A percentile compares a stretch with the other conserved stretches of the same genome.
phyloP scores from a whole-genome alignment of 140 eudicot genomes.

The Oenanthe javanica region DNA sequence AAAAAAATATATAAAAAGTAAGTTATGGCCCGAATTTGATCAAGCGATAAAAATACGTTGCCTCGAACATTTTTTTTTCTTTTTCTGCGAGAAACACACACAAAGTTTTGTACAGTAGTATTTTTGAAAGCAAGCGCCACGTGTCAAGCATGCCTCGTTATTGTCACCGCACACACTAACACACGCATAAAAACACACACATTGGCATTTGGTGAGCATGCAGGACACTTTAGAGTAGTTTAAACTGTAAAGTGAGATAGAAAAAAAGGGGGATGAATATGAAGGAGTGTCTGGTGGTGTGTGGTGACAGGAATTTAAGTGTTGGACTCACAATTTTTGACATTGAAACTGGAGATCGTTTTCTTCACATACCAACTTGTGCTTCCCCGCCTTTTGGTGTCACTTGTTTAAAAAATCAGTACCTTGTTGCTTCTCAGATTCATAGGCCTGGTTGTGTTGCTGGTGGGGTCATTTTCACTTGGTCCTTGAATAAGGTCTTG shows the following conservation, averaged over 20 bases:
- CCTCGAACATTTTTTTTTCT: too few relatives aligned
- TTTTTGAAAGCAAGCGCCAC: neutral
- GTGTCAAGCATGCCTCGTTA: neutral
- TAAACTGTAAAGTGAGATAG: too few relatives aligned
- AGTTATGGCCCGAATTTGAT: too few relatives aligned
- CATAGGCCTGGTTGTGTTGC: constrained; percentile 39
- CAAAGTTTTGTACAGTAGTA: too few relatives aligned
- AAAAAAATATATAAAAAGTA: too few relatives aligned
- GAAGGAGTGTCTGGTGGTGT: constrained; percentile 42
- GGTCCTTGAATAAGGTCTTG: constrained; percentile 47
- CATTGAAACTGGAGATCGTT: constrained; percentile 34
- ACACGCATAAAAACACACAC: neutral
- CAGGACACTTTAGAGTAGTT: neutral
- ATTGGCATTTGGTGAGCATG: neutral
- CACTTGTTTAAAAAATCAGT: constrained; percentile 32
- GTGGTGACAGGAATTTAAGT: constrained; percentile 38
- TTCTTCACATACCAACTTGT: constrained; percentile 41
- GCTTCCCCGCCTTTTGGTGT: constrained; percentile 33
- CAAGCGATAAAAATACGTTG: too few relatives aligned
- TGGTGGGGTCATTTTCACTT: constrained; percentile 42
- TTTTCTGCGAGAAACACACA: too few relatives aligned
- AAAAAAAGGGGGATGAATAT: neutral
- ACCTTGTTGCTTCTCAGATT: constrained; percentile 46
- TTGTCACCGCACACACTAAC: neutral
- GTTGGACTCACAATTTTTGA: constrained; percentile 50